Evolutionary conservation across 2,329 filamentous ascomycete species (phyloP), one percentile per base, ranked within the genome.

Genomic region (Aureobasidium sp.): DNA sequence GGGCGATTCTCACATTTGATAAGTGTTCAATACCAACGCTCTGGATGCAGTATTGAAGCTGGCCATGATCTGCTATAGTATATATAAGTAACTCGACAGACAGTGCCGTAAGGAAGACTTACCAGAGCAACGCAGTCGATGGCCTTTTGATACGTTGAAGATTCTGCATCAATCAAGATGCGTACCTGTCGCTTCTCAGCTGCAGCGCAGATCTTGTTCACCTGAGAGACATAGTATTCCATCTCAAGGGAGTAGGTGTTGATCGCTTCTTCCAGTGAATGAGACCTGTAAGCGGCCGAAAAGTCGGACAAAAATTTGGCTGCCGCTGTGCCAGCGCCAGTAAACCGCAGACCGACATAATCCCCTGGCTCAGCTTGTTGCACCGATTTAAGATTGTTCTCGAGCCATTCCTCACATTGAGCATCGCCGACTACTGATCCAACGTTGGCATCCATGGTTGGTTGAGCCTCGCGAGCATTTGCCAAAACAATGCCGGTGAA

Each of bases 401-500:
- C 11, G 11, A 49, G 8, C 57, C 57, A 59, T n/a, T 48, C 57
- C 21, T 50, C 34, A 10, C 42, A 48, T 21, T 59, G 57, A 5
- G 8, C 8, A 5, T 59, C 47, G 5, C 14, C 36, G 30, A 48
- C 5, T n/a, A 59, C 57, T 7, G 57, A 48, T n/a, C 57, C 57
- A 6, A 34, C 13, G 34, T 25, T 29, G 21, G 13, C 2, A 7
- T 59, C 27, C 25, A 16, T 21, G 5, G 25, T 36, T 9, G 57
- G 44, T 16, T 59, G 42, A 25, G 44, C 57, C 27, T 59, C 57
- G 7, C 47, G 42, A 32, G 57, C 57, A 50, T 59, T 48, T 8
- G 57, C 57, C 57, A 59, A 21, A 39, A 49, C 57, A 8, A 59
- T 50, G 27, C 57, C 57, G 1, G 57, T 59, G 34, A 59, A 59